These are phyloP conservation scores for Gomphus sp. DNA, from an alignment of 1,284 basidiomycete genomes.

Conservation along the genomic window DNA sequence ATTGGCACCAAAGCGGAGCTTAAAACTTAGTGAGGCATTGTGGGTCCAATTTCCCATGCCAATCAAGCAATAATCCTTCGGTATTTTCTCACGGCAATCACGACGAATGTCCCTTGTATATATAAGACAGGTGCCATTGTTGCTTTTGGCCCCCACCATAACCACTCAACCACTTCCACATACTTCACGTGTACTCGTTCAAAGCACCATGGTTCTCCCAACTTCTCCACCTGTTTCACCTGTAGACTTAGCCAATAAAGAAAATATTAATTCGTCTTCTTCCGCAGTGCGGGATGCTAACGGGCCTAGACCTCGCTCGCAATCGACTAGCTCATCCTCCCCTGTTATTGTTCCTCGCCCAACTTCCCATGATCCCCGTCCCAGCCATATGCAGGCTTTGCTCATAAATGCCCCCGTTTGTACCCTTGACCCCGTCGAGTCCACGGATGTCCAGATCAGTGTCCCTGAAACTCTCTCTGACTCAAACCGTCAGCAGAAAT, in stretches of 20 bases:
- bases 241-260: no score
- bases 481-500: not conserved
- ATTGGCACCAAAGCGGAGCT: no score
- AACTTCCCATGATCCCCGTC: not conserved
- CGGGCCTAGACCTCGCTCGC: no score
- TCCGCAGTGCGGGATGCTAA: no score
- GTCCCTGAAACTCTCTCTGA: not conserved
- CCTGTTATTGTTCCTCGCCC: not conserved
- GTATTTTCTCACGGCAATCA: no score
- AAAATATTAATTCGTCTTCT: no score
- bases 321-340: no score
- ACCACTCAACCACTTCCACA: constrained; percentile 3
- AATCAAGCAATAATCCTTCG: not conserved
- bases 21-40: not conserved
- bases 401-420: not conserved
- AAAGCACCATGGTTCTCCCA: not conserved
- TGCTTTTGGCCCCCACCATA: not conserved
- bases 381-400: not conserved
- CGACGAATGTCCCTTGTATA: not conserved
- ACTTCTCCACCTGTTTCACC: no score
- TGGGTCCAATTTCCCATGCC: not conserved
- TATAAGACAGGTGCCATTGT: not conserved
- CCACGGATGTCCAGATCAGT: constrained; percentile 1
- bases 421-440: not conserved
- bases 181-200: not conserved